Evolutionary conservation across 441 rosid genomes (phyloP), one percentile per base, ranked within the genome.

Genomic region (Adansonia madagascariensis): DNA sequence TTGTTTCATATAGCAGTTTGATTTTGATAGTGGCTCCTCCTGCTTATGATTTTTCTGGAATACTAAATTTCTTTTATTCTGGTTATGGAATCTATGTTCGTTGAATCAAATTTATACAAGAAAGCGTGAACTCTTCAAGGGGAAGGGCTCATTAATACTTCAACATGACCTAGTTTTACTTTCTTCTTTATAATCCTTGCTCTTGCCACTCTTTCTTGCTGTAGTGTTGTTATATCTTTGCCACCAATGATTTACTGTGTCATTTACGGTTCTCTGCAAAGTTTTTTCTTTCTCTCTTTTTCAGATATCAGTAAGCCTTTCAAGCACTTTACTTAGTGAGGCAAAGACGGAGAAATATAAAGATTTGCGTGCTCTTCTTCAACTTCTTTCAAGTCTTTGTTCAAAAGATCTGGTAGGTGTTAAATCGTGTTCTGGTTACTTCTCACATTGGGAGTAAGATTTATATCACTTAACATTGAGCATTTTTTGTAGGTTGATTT

Each of bases 341-440:
- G 96, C 92, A 47, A 84, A 92, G 84, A 87, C 92, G 0, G 98
- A 96, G 84, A 84, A 89, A 82, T 96, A 91, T 80, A 94, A 91
- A 85, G 98, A 94, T 81, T 78, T 96, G 70, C 98, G 96, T 59
- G 99, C 98, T 77, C 91, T 96, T 82, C 98, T 96, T 85, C 99
- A 94, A 84, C 94, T 96, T 78, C 99, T 96, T 78, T 92, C 98
- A 73, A 91, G 80, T 83, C 89, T 94, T 67, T 94, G 99, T 86
- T 94, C 98, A 64, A 96, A 94, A 81, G 99, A 96, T 87, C 84
- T 96, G 92, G 99, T 96, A 86, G 71, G 75, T 76, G 41, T 53
- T 67, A 67, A 60, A 63, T 77, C 15, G 0, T 68, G 8, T 63
- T 41, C 18, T 3, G 2, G 39, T 39, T 6, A 17, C 41, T 57